These are phyloP conservation scores for Trichocomaceae sp. DNA, from an alignment of 2,329 filamentous ascomycete species.

Conservation along the genomic window DNA sequence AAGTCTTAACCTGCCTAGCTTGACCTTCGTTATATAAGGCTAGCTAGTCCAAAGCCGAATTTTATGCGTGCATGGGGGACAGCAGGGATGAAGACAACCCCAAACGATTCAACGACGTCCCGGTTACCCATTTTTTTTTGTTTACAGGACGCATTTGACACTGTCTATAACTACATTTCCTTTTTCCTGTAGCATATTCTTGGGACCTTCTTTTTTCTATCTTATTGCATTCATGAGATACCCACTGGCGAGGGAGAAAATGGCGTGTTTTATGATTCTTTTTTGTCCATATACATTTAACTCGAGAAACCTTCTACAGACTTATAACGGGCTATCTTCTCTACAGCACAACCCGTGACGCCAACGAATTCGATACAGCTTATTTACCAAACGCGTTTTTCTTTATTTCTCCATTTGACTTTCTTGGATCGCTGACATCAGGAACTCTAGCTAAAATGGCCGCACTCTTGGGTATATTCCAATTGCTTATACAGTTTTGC, in stretches of 20 bases:
- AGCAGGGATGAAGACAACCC: background rate
- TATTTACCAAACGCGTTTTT: background rate
- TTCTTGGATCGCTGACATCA: constrained; percentile 1
- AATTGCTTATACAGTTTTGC: background rate
- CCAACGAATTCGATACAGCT: constrained; percentile 12
- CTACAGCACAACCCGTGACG: constrained; percentile 7
- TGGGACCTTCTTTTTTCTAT: background rate
- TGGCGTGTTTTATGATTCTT: constrained; percentile 2
- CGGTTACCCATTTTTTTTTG: background rate
- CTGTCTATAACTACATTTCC: background rate
- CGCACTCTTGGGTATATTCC: background rate
- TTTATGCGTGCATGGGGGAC: background rate
- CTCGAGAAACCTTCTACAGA: constrained; percentile 1
- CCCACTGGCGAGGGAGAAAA: constrained; percentile 3
- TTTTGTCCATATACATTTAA: constrained; percentile 1
- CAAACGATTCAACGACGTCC: background rate
- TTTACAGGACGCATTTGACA: background rate
- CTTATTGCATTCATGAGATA: constrained; percentile 6
- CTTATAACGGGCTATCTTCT: constrained; percentile 1
- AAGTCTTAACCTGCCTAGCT: background rate
- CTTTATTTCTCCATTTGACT: background rate
- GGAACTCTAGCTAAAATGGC: background rate
- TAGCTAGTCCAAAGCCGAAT: background rate
- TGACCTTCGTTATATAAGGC: background rate
- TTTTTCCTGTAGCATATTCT: background rate